Base-by-base conservation (phyloP, 2,329 filamentous ascomycete species). In the Teratosphaeria pseudoeucalypti region DNA sequence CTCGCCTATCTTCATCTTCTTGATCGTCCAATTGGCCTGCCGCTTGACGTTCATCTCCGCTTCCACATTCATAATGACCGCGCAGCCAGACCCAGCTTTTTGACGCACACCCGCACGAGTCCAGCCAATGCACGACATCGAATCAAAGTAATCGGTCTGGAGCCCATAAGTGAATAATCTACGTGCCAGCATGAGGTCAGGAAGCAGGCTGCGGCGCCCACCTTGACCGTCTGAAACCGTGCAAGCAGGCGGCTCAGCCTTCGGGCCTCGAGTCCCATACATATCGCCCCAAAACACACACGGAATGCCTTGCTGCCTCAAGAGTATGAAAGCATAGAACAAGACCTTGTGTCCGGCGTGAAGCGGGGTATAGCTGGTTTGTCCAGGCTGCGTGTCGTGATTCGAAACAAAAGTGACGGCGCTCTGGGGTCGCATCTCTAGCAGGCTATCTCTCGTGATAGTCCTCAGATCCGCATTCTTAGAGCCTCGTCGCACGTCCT, bases 211-310 rank as follows among this genome's bases (percentile, higher is more conserved):
- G 37, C 63, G 60, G 19, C 77, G 78, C 12, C 54, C 79, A 27
- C 61, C 63, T 66, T 85, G 79, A 16, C 55, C 56, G 34, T 58
- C 53, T 7, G 60, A 58, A n/a, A 62, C 61, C 16, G 61, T 58
- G 47, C 68, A 72, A 16, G 67, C 66, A 53, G 83, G 83, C 3
- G 73, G 74, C 60, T 81, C 77, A 3, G 79, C 75, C n/a, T 78
- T 75, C 29, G 80, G 75, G 55, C 73, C 78, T 56, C 76, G 74
- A 55, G 85, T 83, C 26, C 86, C 85, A 70, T 86, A 88, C 0
- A 89, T 70, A 67, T 89, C 86, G 27, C 86, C 85, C 68, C 85
- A 89, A 70, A 90, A 90, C 39, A 88, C 75, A 65, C 84, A 88
- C 0, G 86, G 86, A 32, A 83, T 79, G 16, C 85, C 85, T 37